phyloP scores from a whole-genome alignment of 305 asterid species.

The Rubia tinctorum region DNA sequence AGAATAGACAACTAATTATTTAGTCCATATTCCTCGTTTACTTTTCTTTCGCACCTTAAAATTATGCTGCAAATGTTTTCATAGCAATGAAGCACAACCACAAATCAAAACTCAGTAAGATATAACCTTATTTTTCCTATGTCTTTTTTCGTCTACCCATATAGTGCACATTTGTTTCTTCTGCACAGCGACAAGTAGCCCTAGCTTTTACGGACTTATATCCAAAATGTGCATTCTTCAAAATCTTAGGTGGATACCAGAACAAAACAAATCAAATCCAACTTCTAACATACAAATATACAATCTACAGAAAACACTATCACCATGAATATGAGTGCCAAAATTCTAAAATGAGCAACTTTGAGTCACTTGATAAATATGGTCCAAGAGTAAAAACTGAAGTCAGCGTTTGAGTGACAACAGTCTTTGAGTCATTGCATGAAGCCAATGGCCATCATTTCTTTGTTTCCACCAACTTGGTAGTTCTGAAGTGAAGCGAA shows the following conservation, averaged over 20 bases:
- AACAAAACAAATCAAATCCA: too few relatives aligned
- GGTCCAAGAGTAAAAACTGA: too few relatives aligned
- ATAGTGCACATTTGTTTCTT: neutral
- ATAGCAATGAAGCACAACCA: neutral
- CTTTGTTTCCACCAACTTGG: conserved; percentile 96
- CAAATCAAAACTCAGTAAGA: neutral
- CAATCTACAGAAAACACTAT: neutral
- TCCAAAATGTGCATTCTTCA: neutral
- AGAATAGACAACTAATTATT: neutral
- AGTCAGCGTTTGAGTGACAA: too few relatives aligned
- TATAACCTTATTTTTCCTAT: neutral
- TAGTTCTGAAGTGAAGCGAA: conserved; percentile 73
- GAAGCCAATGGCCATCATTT: conserved; percentile 92
- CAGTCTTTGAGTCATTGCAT: too few relatives aligned
- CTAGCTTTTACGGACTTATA: neutral
- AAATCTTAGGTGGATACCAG: neutral
- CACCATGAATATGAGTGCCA: neutral
- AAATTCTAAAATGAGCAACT: neutral
- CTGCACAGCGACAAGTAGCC: neutral
- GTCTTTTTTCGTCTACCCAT: neutral
- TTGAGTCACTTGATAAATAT: neutral
- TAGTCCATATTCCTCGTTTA: neutral
- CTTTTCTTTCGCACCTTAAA: neutral
- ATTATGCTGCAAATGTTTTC: neutral
- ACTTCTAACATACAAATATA: neutral